Base-by-base conservation (phyloP, 1,284 basidiomycete species). In the Microbotryum lychnidis-dioicae region DNA sequence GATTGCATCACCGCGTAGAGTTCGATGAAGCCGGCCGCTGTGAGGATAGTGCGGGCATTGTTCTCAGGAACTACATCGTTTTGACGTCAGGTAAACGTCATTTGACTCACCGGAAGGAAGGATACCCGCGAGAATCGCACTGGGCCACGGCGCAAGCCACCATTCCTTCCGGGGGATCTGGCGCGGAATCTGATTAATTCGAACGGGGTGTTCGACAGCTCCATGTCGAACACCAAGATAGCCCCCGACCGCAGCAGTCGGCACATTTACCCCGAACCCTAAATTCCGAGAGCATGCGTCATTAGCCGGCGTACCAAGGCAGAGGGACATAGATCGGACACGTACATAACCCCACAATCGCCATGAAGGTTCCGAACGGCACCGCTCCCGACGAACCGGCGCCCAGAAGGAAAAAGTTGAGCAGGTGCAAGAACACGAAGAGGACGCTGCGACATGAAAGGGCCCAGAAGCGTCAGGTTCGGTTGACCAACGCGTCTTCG, bases 301-400 rank as follows among this genome's bases (percentile, higher is more conserved):
- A 37, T 37, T 37, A 37, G 37, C 37, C 37, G 9, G 37, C 37
- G 37, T 37, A 37, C 14, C 37, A 37, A 37, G 12, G 9, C 37
- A 50, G 12, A 50, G 12, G 12, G 14, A 50, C 51, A 44, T 7
- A 6, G 31, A 20, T 12, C 33, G 9, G 18, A 0, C 8, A 21
- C 21, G 21, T 23, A 64, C 65, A 98, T n/a, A 98, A 78, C 10
- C 90, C 74, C 21, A 94, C 83, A 64, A 98, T 88, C 23, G 91
- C 81, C 49, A 92, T 78, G 80, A 97, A 87, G 0, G 94, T 94
- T 82, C 91, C 91, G 74, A 97, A 96, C 3, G 94, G 94, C 46
- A 98, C 91, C 9, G 94, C 94, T 21, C 93, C 94, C 4, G 93
- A 94, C 0, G 92, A 92, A 6, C 85, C 85, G 18, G 89, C 87